Base-by-base conservation (phyloP, 129 eudicot species). In the Saussurea involucrata region DNA sequence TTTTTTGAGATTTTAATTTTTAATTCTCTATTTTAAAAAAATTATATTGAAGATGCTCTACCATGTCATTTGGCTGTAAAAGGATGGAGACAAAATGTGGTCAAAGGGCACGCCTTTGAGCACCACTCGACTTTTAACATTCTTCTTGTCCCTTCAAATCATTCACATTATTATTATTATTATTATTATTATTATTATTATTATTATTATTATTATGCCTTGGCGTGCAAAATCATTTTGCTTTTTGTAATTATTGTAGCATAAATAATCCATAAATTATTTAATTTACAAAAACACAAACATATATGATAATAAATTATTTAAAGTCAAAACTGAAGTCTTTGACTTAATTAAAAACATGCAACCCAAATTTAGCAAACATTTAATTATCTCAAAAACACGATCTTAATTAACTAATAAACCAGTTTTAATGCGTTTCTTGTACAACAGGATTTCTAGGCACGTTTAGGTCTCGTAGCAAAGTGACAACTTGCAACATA, bases 401-500 rank as follows among this genome's bases (percentile, higher is more conserved):
- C 53, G 8, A 42, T 63, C 72, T 29, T 31, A 49, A 58, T 58
- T 22, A 49, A 58, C 21, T 4, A 22, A 73, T 68, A 74, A 60
- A 36, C 64, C 70, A 36, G 57, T 68, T 74, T 68, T 81, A 37
- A 33, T 67, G 29, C 20, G 65, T 11, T 70, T 78, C 22, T 15
- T 1, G 53, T 74, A 12, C 65, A 69, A 64, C 83, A 53, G 61
- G 78, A 82, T 71, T 79, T 68, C 82, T 89, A 33, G 90, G 86
- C 76, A 75, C 72, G 60, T 74, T 75, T 18, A 94, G 84, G 64
- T 94, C 97, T 76, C 96, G 86, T 66, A 94, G 33, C 93, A 89
- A 87, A 27, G 97, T 88, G 29, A 94, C 98, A 69, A 87, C 90
- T 77, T 94, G 93, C 86, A 91, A 66, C 98, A 94, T 91, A 77